These are phyloP conservation scores for Solanum neorickii DNA, from an alignment of 257 asterid species.

Conservation along the genomic window DNA sequence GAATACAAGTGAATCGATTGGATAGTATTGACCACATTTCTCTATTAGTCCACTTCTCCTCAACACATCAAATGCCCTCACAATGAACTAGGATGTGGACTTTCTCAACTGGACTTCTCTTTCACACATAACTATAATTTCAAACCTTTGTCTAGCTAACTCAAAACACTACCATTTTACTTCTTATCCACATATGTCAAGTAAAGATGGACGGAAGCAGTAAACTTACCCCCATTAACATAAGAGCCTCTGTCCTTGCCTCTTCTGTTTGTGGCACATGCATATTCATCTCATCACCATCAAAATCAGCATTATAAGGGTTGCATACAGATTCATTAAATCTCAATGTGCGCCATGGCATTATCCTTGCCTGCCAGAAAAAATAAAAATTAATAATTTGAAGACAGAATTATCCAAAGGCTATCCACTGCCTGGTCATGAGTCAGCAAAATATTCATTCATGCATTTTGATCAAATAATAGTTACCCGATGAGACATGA, in stretches of 20 bases:
- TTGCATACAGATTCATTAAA: constrained; percentile 98
- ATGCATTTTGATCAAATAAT: neutral
- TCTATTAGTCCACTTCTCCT: neutral
- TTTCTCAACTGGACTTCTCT: neutral
- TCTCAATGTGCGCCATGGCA: constrained; percentile 99
- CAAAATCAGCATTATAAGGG: constrained; percentile 97
- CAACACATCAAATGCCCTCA: neutral
- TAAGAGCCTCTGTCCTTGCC: constrained; percentile 92
- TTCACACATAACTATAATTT: neutral
- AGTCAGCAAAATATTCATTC: neutral
- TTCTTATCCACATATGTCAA: neutral
- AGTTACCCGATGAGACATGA: constrained; percentile 86
- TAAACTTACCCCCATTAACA: constrained; percentile 81
- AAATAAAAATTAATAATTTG: neutral
- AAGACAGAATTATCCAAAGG: constrained; percentile 4
- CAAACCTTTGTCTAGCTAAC: neutral
- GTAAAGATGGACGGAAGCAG: neutral
- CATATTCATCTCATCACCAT: constrained; percentile 99
- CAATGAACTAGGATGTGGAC: neutral
- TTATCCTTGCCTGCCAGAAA: constrained; percentile 81
- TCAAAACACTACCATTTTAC: neutral
- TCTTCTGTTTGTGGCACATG: constrained; percentile 99
- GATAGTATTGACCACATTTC: neutral
- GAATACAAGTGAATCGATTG: neutral
- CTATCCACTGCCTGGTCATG: neutral